Base-by-base conservation (phyloP, 441 rosid genomes). In the Sinapis alba region DNA sequence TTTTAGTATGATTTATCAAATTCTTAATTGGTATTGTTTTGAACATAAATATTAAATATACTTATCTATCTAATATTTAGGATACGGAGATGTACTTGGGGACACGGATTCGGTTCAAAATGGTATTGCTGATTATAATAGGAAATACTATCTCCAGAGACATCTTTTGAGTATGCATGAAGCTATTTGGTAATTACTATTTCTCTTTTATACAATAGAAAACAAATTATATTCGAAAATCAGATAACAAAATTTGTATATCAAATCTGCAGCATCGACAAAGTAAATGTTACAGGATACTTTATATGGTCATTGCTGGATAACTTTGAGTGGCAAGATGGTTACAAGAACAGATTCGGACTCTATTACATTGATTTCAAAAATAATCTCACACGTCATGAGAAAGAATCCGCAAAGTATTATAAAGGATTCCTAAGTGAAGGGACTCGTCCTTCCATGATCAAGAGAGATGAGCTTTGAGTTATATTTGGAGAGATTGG, bases 51-150 rank as follows among this genome's bases (percentile, higher is more conserved):
- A 45, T 6, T 2, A 45, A 20, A 27, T 27, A 19, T 19, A 15
- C 7, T 18, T 18, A 57, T 26, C 4, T 16, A 67, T 51, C 7
- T 1, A 24, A 24, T 7, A 53, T 1, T 34, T 54, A 73, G 76
- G 76, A 53, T 73, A 73, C 12, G 76, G 76, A 36, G 76, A 73
- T 2, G 8, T 6, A 6, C 62, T 73, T 73, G 57, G 43, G 11
- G 70, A 3, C 9, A 0, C 32, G 10, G 76, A 73, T 24, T 53
- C 63, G 18, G 27, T 73, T 34, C 26, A 0, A 53, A 8, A 11
- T n/a, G 76, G 69, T 0, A 54, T 20, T 23, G 56, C 27, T 18
- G 76, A 73, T 53, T 20, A 36, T 21, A 63, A 64, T 12, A 64
- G 76, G 20, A 64, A 51, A 54, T 34, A 36, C 71, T 73, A 47